Percentiles rank a stretch among this genome's conserved stretches.
phyloP scores from a whole-genome alignment of 2,329 filamentous ascomycete species.

The Colletotrichum euphorbiae region DNA sequence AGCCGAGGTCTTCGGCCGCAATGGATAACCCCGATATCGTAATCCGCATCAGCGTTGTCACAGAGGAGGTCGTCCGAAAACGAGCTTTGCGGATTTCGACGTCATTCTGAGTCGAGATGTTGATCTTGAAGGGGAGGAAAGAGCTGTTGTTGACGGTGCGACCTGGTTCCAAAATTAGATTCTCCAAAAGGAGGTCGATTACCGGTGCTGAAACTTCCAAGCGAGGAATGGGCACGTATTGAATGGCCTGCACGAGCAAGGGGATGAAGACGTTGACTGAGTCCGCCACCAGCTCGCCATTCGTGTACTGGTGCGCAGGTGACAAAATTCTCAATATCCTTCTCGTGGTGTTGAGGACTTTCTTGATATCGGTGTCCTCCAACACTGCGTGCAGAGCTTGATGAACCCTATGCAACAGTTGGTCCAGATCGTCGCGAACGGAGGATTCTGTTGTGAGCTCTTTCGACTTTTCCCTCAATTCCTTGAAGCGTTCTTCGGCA shows the following conservation, averaged over 20 bases:
- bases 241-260: slow-evolving; percentile 78
- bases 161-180: slow-evolving; percentile 90
- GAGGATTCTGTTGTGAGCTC: slow-evolving; percentile 75
- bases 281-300: slow-evolving; percentile 80
- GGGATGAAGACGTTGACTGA: slow-evolving; percentile 84
- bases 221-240: slow-evolving; percentile 90
- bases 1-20: slow-evolving; percentile 88
- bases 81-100: slow-evolving; percentile 85
- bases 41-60: slow-evolving; percentile 79
- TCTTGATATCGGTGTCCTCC: slow-evolving; percentile 78
- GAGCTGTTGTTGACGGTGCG: slow-evolving; percentile 85
- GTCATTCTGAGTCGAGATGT: slow-evolving; percentile 86
- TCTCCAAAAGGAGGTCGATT: slow-evolving; percentile 88
- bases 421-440: slow-evolving; percentile 78
- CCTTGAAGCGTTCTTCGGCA: slow-evolving; percentile 66
- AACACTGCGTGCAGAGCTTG: slow-evolving; percentile 75
- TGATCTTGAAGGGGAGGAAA: slow-evolving; percentile 87
- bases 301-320: slow-evolving; percentile 71
- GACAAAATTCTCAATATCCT: slow-evolving; percentile 78
- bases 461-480: slow-evolving; percentile 66
- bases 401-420: slow-evolving; percentile 76
- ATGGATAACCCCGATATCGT: slow-evolving; percentile 86
- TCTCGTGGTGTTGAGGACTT: slow-evolving; percentile 74
- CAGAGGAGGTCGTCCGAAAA: slow-evolving; percentile 72
- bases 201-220: slow-evolving; percentile 88